Evolutionary conservation across 2,329 filamentous ascomycete genomes (phyloP).

Genomic region (Colletotrichum theobromicola): DNA sequence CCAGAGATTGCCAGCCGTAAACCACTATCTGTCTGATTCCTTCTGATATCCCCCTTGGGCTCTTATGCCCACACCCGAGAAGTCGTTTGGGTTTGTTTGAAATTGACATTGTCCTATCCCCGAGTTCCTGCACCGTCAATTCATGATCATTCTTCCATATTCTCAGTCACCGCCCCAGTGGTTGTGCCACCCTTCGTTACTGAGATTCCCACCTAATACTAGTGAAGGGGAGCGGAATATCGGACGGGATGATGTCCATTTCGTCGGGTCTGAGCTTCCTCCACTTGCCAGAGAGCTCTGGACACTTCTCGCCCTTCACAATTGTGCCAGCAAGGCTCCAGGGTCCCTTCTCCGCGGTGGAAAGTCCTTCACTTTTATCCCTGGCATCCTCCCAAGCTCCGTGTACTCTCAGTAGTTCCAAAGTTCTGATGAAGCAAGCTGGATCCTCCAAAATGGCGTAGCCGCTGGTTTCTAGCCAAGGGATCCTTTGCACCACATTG

Average conservation of each 20-base stretch:
- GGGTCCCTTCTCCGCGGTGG: rapidly evolving
- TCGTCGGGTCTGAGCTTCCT: neutral
- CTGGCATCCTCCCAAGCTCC: neutral
- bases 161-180: neutral
- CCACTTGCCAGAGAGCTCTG: neutral
- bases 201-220: neutral
- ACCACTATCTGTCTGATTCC: neutral
- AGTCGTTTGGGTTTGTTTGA: neutral
- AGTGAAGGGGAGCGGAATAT: neutral
- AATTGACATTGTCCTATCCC: neutral
- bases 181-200: neutral
- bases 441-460: neutral
- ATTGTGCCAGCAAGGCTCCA: neutral
- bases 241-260: neutral
- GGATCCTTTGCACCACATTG: neutral
- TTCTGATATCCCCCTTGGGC: neutral
- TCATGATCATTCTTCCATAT: neutral
- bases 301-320: neutral
- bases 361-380: neutral
- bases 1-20: constrained; percentile 26
- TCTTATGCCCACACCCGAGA: neutral
- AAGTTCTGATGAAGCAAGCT: neutral
- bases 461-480: neutral
- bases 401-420: neutral
- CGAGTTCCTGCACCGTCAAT: neutral